Evolutionary conservation across 768 basidiomycete species (phyloP), one percentile per base, ranked within the genome.

Genomic region (Tephrocybe rancida): DNA sequence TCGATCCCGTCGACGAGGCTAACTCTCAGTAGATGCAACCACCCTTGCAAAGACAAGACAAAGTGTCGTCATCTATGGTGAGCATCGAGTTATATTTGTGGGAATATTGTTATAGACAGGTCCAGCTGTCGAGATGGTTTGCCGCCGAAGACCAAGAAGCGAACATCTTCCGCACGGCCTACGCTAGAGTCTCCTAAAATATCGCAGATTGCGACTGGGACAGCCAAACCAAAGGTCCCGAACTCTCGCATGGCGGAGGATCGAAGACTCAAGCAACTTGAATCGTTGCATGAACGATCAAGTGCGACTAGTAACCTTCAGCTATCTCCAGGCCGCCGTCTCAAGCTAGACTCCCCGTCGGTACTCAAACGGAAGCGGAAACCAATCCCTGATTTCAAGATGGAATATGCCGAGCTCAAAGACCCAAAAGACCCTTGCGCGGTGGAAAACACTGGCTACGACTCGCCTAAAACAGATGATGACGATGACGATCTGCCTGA

Each of bases 31-130:
- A 91, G 90, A 45, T 94, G 92, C 63, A 88, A 89, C 59, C 92
- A 94, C 60, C 47, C 78, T 19, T 94, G 92, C 76, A 90, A 87
- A 65, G 84, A 91, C 62, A 93, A 92, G 67, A 70, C 73, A 3
- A 77, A 73, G 38, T 94, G 92, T 64, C 81, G 86, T 22, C 92
- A 94, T 72, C 65, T 85, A 30, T 93, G 92, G 92, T 90, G 58
- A 57, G 74, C 55, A 26, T 46, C 0, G 7, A 25, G 18, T 32
- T 21, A 24, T 18, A 29, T 49, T 64, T 18, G 44, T 24, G 37
- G n/a, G 38, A 9, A 37, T 5, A 37, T 5, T 37, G 10, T 30
- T 6, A 34, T 44, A n/a, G 26, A 29, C 5, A 22, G 16, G 16
- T 13, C 29, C 26, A 94, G 91, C 64, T 92, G 91, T 61, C 80